These are phyloP conservation scores for Vanrija sp. DNA, from an alignment of 1,284 basidiomycete genomes.

Conservation along the genomic window DNA sequence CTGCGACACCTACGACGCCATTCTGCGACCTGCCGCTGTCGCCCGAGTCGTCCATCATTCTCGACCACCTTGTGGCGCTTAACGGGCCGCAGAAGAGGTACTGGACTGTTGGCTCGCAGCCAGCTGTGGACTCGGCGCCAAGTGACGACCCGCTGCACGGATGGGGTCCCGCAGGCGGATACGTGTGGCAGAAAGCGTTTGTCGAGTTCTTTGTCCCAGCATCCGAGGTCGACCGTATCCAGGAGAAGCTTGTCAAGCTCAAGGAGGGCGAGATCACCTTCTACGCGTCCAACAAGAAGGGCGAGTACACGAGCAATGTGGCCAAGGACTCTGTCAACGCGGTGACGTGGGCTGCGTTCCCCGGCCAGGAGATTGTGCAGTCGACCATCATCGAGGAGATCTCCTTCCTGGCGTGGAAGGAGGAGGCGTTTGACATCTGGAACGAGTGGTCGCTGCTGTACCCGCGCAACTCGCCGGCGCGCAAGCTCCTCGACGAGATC, in stretches of 20 bases:
- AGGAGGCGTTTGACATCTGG: conserved; percentile 97
- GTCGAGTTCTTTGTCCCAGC: conserved; percentile 87
- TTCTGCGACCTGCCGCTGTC: conserved; percentile 85
- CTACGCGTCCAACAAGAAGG: conserved; percentile 78
- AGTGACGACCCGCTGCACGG: conserved; percentile 77
- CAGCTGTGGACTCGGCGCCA: conserved; percentile 75
- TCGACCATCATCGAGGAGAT: conserved; percentile 97
- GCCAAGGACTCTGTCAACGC: conserved; percentile 91
- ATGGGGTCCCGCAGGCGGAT: conserved; percentile 88
- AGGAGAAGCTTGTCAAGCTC: conserved; percentile 45
- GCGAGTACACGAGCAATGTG: conserved; percentile 90
- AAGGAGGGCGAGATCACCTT: conserved; percentile 61
- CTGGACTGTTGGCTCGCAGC: conserved; percentile 98
- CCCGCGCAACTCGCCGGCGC: conserved; percentile 67
- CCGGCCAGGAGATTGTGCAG: conserved; percentile 95
- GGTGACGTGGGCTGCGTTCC: conserved; percentile 99
- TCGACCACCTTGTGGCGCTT: conserved; percentile 70
- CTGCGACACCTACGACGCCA: conserved; percentile 68
- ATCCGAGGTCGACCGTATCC: conserved; percentile 63
- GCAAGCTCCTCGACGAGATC: conserved; percentile 68
- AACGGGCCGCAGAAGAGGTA: conserved; percentile 64
- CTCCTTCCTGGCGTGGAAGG: conserved; percentile 98
- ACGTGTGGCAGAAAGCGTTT: conserved; percentile 96
- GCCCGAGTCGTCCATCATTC: conserved; percentile 76
- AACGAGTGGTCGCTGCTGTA: conserved; percentile 88